Percentiles rank a stretch among this genome's conserved stretches.
These are phyloP conservation scores for Penicillium manginii DNA, from an alignment of 495 filamentous ascomycete species.

Conservation along the genomic window DNA sequence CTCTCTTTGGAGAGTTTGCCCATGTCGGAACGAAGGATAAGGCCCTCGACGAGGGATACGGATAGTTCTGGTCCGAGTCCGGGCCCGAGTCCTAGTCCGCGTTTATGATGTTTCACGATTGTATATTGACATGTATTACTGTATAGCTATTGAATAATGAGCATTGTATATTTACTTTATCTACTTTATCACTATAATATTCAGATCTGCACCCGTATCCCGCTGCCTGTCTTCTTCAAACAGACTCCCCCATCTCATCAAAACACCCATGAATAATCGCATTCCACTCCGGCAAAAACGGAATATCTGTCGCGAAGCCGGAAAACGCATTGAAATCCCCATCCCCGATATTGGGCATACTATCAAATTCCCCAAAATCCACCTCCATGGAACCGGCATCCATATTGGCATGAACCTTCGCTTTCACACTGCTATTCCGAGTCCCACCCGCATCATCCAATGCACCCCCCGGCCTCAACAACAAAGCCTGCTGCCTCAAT, in stretches of 20 bases:
- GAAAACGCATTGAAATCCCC: too few relatives aligned
- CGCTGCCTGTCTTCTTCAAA: not conserved
- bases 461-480: too few relatives aligned
- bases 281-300: too few relatives aligned
- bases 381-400: too few relatives aligned
- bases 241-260: not conserved
- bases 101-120: constrained; percentile 17
- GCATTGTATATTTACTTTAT: not conserved
- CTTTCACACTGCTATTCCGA: too few relatives aligned
- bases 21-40: constrained; percentile 30
- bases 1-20: constrained; percentile 42
- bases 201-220: too few relatives aligned
- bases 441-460: too few relatives aligned
- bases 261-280: not conserved
- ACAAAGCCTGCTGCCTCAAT: too few relatives aligned
- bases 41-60: constrained; percentile 25
- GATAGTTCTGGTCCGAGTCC: constrained; percentile 4
- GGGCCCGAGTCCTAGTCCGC: not conserved
- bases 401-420: too few relatives aligned
- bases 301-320: too few relatives aligned
- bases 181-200: not conserved
- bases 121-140: constrained; percentile 1
- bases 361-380: too few relatives aligned
- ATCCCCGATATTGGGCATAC: too few relatives aligned
- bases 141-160: not conserved